Conservation (phyloP, 1,139 yeast genomes). For the Nadsonia commutata region DNA sequence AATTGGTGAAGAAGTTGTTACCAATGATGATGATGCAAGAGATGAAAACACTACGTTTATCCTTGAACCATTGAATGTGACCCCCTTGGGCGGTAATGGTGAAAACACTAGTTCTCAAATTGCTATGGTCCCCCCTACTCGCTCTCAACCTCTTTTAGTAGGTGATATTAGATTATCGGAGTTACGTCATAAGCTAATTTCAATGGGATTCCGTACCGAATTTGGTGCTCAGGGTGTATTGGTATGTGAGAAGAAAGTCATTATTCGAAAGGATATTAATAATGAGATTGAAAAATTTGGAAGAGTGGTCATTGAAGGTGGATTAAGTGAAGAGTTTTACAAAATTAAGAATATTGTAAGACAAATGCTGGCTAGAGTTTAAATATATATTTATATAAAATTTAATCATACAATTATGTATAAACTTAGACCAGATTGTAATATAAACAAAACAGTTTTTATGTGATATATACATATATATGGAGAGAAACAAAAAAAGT, state of each 20-base stretch:
- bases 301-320: conserved; percentile 63
- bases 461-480: too few relatives aligned
- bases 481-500: neutral
- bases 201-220: conserved; percentile 58
- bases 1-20: conserved; percentile 1
- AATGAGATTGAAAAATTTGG: conserved; percentile 34
- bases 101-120: conserved; percentile 7
- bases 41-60: conserved; percentile 5
- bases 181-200: conserved; percentile 46
- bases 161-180: conserved; percentile 85
- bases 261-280: conserved; percentile 63
- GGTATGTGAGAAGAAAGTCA: conserved; percentile 66
- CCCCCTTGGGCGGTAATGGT: conserved; percentile 1
- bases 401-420: too few relatives aligned
- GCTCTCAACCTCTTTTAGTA: conserved; percentile 41
- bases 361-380: conserved; percentile 65
- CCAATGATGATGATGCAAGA: conserved; percentile 8
- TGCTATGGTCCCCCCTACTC: conserved; percentile 20
- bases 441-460: too few relatives aligned
- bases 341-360: conserved; percentile 63
- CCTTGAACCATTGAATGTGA: conserved; percentile 4
- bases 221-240: conserved; percentile 88
- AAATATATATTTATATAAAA: too few relatives aligned
- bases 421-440: too few relatives aligned
- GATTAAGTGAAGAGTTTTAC: conserved; percentile 61